A percentile compares a stretch with the other conserved stretches of the same genome.
These are phyloP conservation scores for Penicillium canariense DNA, from an alignment of 495 filamentous ascomycete species.

Conservation along the genomic window DNA sequence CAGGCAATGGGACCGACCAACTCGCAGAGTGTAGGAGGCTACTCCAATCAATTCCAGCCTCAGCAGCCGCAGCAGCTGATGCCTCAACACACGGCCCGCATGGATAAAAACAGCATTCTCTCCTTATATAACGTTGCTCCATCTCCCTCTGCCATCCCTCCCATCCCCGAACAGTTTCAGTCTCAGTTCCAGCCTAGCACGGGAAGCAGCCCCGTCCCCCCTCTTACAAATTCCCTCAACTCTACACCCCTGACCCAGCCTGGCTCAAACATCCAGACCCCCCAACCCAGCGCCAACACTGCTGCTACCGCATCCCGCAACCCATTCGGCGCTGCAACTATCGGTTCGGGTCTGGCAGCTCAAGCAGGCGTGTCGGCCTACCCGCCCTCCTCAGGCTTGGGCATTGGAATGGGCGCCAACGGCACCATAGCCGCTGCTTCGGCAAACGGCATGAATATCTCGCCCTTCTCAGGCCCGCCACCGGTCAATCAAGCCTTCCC, in stretches of 20 bases:
- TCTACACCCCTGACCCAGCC: constrained; percentile 28
- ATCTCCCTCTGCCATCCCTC: constrained; percentile 46
- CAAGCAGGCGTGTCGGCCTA: constrained; percentile 22
- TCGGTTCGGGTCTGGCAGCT: constrained; percentile 25
- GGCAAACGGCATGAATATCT: constrained; percentile 13
- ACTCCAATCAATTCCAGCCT: constrained; percentile 30
- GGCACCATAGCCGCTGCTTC: constrained; percentile 8
- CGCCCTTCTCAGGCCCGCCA: constrained; percentile 13
- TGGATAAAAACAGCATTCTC: constrained; percentile 82
- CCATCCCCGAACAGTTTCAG: constrained; percentile 36
- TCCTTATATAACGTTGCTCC: constrained; percentile 81
- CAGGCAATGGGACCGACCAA: constrained; percentile 32
- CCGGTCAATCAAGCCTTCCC: constrained; percentile 17
- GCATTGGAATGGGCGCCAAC: constrained; percentile 22
- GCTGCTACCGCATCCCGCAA: constrained; percentile 34
- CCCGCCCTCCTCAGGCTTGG: constrained; percentile 16
- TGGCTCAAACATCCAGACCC: constrained; percentile 27
- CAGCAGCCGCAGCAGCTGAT: constrained; percentile 38
- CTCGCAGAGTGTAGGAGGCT: constrained; percentile 26
- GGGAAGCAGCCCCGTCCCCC: constrained; percentile 21
- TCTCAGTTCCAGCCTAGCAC: constrained; percentile 22
- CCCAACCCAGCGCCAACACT: constrained; percentile 33
- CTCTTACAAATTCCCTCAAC: constrained; percentile 21
- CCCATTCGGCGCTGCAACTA: constrained; percentile 27
- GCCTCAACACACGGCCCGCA: constrained; percentile 46